These are phyloP conservation scores for Phalaenopsis equestris DNA, from an alignment of 106 monocot genomes.

Conservation along the genomic window DNA sequence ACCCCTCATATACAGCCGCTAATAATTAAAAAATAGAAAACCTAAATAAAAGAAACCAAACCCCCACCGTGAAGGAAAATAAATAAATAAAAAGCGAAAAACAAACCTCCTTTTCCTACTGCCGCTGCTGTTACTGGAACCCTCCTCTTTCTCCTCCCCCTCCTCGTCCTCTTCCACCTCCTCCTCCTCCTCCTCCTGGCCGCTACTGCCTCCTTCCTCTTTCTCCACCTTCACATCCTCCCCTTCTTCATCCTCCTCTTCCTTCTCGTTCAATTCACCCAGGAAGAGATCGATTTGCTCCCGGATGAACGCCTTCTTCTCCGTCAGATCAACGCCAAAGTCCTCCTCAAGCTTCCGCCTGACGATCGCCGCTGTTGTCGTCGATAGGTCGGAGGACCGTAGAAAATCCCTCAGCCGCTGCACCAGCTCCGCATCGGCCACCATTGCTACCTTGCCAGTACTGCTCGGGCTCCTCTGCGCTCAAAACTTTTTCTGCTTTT, in stretches of 20 bases:
- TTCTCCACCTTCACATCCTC: conserved; percentile 20
- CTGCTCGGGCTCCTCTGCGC: not conserved
- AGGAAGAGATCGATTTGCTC: conserved; percentile 78
- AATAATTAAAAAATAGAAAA: not conserved
- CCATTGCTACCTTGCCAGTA: conserved; percentile 20
- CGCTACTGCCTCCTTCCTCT: conserved; percentile 10
- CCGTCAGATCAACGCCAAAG: conserved; percentile 57
- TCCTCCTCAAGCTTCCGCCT: conserved; percentile 69
- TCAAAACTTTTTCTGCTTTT: not conserved
- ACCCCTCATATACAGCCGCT: not conserved
- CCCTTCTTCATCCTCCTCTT: conserved; percentile 12
- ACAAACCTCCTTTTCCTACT: conserved; percentile 44
- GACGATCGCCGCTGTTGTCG: conserved; percentile 60
- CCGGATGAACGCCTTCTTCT: conserved; percentile 61
- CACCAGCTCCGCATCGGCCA: conserved; percentile 67
- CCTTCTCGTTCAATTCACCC: conserved; percentile 18
- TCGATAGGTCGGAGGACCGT: conserved; percentile 63
- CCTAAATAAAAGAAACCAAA: conserved; percentile 8
- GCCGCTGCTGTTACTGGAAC: conserved; percentile 11
- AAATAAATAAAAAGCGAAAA: not conserved
- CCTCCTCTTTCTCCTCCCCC: conserved; percentile 37
- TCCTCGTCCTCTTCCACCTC: conserved; percentile 22
- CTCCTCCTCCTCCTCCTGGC: conserved; percentile 14
- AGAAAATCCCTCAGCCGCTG: conserved; percentile 54
- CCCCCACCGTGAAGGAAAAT: not conserved